Conservation (phyloP, 768 basidiomycete species). For the Leccinum subtestaceum region DNA sequence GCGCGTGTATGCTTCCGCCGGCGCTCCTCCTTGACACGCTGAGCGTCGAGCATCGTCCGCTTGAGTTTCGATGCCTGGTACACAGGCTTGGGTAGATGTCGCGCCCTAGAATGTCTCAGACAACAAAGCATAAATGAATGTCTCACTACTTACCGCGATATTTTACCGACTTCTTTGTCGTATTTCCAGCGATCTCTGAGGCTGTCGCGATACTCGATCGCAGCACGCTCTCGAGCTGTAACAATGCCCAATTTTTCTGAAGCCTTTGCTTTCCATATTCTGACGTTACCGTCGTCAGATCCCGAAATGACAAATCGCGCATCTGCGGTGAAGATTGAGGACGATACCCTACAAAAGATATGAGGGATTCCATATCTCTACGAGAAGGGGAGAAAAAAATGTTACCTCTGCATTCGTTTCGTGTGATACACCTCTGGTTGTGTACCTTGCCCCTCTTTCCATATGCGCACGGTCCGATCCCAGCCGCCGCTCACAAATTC, state of each 20-base stretch:
- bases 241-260: conserved; percentile 90
- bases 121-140: background rate
- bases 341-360: conserved; percentile 62
- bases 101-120: conserved; percentile 43
- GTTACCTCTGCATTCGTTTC: conserved; percentile 97
- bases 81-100: conserved; percentile 89
- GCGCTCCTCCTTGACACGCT: conserved; percentile 89
- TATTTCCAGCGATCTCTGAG: conserved; percentile 88
- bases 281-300: conserved; percentile 92
- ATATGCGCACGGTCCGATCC: conserved; percentile 92
- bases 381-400: conserved; percentile 2
- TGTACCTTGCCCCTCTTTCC: conserved; percentile 83
- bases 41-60: conserved; percentile 87
- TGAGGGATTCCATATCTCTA: background rate
- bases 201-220: conserved; percentile 88
- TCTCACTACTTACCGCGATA: conserved; percentile 62
- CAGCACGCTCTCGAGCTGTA: conserved; percentile 85
- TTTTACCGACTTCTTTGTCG: conserved; percentile 75
- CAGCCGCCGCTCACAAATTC: conserved; percentile 97
- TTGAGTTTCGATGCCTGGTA: conserved; percentile 86
- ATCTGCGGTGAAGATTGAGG: conserved; percentile 84
- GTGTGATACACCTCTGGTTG: conserved; percentile 93
- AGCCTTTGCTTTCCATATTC: conserved; percentile 93
- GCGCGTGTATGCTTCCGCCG: conserved; percentile 85
- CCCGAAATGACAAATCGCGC: conserved; percentile 88